Evolutionary conservation across 2,329 filamentous ascomycete species (phyloP).

Genomic region (Neopestalotiopsis clavispora): DNA sequence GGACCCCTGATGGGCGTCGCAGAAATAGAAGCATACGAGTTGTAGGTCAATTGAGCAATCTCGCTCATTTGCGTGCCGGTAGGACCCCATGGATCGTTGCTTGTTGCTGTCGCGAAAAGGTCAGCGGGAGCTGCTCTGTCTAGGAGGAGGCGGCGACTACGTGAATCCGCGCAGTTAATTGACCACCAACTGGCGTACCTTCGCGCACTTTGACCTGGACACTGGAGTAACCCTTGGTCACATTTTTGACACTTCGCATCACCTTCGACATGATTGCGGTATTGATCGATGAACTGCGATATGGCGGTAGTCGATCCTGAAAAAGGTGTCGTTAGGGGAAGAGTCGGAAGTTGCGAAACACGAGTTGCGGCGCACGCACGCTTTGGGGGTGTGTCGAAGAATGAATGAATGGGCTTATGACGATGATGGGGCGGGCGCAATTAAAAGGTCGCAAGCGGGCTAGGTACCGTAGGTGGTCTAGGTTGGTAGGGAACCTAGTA

Average conservation of each 20-base stretch:
- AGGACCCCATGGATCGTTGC: constrained; percentile 98
- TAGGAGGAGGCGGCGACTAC: background rate
- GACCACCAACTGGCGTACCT: constrained; percentile 61
- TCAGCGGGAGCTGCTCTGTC: background rate
- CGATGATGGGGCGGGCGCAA: constrained; percentile 27
- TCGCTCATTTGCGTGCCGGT: constrained; percentile 98
- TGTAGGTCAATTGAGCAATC: constrained; percentile 96
- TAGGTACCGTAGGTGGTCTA: background rate
- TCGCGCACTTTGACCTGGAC: constrained; percentile 98
- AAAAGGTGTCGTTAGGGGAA: constrained; percentile 1
- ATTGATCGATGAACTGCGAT: constrained; percentile 16
- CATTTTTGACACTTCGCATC: constrained; percentile 97
- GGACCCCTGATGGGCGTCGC: background rate
- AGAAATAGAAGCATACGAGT: constrained; percentile 70
- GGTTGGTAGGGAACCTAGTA: too few species aligned
- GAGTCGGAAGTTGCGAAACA: constrained; percentile 10
- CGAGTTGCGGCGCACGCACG: constrained; percentile 11
- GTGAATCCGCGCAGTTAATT: constrained; percentile 22
- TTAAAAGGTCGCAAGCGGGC: constrained; percentile 27
- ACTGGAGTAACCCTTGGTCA: constrained; percentile 96
- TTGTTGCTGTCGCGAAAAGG: constrained; percentile 71
- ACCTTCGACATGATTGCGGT: constrained; percentile 85
- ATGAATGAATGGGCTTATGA: constrained; percentile 16
- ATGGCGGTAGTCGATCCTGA: constrained; percentile 2
- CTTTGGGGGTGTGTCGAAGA: constrained; percentile 3